Evolutionary conservation across 495 filamentous ascomycete genomes (phyloP).

Genomic region (Hypoxylon intermedium): DNA sequence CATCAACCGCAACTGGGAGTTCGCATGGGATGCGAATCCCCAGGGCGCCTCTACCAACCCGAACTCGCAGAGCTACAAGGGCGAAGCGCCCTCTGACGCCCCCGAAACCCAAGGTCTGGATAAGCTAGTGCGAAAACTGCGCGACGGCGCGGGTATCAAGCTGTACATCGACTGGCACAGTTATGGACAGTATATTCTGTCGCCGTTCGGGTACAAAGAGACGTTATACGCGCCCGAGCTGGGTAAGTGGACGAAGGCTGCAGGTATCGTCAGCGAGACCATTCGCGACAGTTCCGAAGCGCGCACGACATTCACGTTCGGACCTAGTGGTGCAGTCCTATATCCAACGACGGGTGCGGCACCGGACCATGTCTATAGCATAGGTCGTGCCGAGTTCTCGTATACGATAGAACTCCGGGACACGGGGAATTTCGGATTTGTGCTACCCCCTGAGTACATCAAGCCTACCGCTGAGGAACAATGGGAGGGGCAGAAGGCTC

Average conservation of each 20-base stretch:
- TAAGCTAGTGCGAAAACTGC: slow-evolving; percentile 47
- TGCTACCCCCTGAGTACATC: slow-evolving; percentile 56
- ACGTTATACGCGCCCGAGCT: slow-evolving; percentile 46
- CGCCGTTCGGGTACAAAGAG: slow-evolving; percentile 32
- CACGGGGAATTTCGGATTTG: slow-evolving; percentile 56
- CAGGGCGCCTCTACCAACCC: slow-evolving; percentile 56
- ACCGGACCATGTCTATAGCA: slow-evolving; percentile 56
- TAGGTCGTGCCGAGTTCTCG: slow-evolving; percentile 52
- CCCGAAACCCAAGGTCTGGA: slow-evolving; percentile 38
- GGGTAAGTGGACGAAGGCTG: slow-evolving; percentile 51
- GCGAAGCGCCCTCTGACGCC: slow-evolving; percentile 40
- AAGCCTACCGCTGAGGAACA: slow-evolving; percentile 50
- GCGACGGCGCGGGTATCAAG: slow-evolving; percentile 48
- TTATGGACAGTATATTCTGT: slow-evolving; percentile 51
- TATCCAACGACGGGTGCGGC: slow-evolving; percentile 56
- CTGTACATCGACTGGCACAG: slow-evolving; percentile 60
- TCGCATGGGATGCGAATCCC: slow-evolving; percentile 50
- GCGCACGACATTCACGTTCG: slow-evolving; percentile 45
- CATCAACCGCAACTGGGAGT: slow-evolving; percentile 63
- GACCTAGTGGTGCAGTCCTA: slow-evolving; percentile 57
- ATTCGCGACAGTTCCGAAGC: slow-evolving; percentile 52
- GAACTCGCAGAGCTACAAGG: slow-evolving; percentile 57
- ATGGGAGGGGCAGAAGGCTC: slow-evolving; percentile 54
- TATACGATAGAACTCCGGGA: slow-evolving; percentile 59
- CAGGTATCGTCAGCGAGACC: slow-evolving; percentile 43